Percentiles rank a stretch among this genome's conserved stretches.
These are phyloP conservation scores for Trichopus zeylanicus DNA, from an alignment of 116 monocot genomes.

Conservation along the genomic window DNA sequence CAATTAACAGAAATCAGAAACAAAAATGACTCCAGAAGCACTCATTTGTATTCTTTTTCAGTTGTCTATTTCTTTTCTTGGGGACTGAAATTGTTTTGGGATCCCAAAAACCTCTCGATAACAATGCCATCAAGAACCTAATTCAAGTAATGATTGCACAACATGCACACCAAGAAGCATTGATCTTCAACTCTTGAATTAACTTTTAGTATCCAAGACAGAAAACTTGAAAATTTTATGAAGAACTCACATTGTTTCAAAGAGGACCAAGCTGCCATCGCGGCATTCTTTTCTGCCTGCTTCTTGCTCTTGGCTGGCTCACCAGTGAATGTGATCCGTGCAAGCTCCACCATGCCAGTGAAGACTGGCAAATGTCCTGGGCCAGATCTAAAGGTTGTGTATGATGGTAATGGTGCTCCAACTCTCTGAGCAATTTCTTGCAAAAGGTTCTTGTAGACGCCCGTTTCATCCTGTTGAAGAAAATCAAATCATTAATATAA, in stretches of 20 bases:
- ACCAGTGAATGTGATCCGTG: slow-evolving; percentile 81
- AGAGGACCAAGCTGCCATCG: slow-evolving; percentile 88
- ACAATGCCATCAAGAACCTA: neutral
- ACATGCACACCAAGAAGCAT: neutral
- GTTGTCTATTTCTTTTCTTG: neutral
- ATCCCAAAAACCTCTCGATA: neutral
- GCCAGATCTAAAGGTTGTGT: slow-evolving; percentile 76
- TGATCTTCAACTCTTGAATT: neutral
- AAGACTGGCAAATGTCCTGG: slow-evolving; percentile 86
- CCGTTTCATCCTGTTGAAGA: slow-evolving; percentile 82
- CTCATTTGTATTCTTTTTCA: neutral
- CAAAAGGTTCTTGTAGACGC: slow-evolving; percentile 94
- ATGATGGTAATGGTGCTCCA: slow-evolving; percentile 84
- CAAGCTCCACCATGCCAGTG: slow-evolving; percentile 94
- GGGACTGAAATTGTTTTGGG: neutral
- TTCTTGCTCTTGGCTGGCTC: slow-evolving; percentile 97
- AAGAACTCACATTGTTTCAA: slow-evolving; percentile 69
- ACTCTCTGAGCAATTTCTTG: slow-evolving; percentile 95
- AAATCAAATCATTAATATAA: neutral
- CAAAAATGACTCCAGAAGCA: neutral
- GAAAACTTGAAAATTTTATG: neutral
- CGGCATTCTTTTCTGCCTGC: slow-evolving; percentile 96
- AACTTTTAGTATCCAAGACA: neutral
- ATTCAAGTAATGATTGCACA: neutral
- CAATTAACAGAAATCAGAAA: neutral